phyloP scores from a whole-genome alignment of 108 stramenopile species.

The Pseudonitzschia multiseries region DNA sequence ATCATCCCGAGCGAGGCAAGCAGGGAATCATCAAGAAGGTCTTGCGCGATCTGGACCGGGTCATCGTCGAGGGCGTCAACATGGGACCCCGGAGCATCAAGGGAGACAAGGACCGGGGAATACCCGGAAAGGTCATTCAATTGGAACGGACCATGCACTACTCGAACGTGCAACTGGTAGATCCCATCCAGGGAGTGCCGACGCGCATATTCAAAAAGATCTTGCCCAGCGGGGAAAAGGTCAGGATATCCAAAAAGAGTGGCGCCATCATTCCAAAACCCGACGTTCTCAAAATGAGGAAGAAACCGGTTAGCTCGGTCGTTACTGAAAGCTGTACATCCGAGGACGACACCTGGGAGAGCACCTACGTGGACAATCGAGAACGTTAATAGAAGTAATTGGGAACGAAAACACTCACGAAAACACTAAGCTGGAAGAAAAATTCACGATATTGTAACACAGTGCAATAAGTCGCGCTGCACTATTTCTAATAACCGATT shows the following conservation, averaged over 20 bases:
- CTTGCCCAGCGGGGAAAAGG: slow-evolving; percentile 94
- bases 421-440: too few species aligned
- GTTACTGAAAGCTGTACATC: slow-evolving; percentile 75
- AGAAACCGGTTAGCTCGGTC: slow-evolving; percentile 46
- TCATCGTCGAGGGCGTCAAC: slow-evolving; percentile 93
- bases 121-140: slow-evolving; percentile 52
- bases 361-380: slow-evolving; percentile 45
- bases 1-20: slow-evolving; percentile 86
- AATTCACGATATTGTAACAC: too few species aligned
- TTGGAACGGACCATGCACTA: slow-evolving; percentile 81
- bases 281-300: slow-evolving; percentile 64
- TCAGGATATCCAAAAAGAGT: slow-evolving; percentile 86
- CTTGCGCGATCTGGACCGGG: slow-evolving; percentile 75
- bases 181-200: slow-evolving; percentile 79
- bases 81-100: slow-evolving; percentile 66
- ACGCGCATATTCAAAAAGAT: slow-evolving; percentile 78
- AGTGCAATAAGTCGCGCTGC: background rate
- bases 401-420: too few species aligned
- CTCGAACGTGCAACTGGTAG: slow-evolving; percentile 86
- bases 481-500: background rate
- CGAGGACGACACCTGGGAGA: slow-evolving; percentile 80
- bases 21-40: slow-evolving; percentile 82
- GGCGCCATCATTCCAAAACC: slow-evolving; percentile 93
- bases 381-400: background rate
- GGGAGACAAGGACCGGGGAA: slow-evolving; percentile 68